Evolutionary conservation across 805 yeast species (phyloP).

Genomic region (Hanseniaspora valbyensis): DNA sequence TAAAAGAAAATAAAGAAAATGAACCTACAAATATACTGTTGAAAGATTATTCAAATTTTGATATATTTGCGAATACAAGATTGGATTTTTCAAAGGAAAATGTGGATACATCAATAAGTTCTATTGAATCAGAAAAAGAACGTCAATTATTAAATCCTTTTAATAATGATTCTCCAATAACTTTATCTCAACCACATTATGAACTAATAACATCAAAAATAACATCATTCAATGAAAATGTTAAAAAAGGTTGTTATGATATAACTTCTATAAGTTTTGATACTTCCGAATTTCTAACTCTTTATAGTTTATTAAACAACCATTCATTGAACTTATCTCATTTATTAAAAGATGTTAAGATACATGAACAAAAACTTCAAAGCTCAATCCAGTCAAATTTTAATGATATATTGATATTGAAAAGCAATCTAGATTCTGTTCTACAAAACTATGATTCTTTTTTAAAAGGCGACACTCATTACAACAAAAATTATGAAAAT

Average conservation of each 20-base stretch:
- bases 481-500: neutral
- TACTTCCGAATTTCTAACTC: neutral
- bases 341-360: neutral
- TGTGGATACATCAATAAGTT: neutral
- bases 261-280: neutral
- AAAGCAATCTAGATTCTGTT: slow-evolving; percentile 9
- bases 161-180: neutral
- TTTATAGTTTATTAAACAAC: neutral
- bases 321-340: neutral
- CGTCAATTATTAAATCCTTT: neutral
- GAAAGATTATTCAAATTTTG: neutral
- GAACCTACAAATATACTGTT: neutral
- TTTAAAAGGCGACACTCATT: neutral
- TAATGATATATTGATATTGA: slow-evolving; percentile 8
- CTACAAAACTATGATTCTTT: neutral
- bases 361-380: neutral
- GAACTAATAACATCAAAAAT: neutral
- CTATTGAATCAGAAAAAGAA: neutral
- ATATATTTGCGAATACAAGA: neutral
- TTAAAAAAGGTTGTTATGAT: neutral
- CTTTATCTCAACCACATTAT: neutral
- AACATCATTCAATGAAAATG: neutral
- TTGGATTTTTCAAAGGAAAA: neutral
- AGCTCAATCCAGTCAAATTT: slow-evolving; percentile 1
- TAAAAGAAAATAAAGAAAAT: neutral